Conservation (phyloP, 2,329 filamentous ascomycete species). For the Podosphaera xanthii region DNA sequence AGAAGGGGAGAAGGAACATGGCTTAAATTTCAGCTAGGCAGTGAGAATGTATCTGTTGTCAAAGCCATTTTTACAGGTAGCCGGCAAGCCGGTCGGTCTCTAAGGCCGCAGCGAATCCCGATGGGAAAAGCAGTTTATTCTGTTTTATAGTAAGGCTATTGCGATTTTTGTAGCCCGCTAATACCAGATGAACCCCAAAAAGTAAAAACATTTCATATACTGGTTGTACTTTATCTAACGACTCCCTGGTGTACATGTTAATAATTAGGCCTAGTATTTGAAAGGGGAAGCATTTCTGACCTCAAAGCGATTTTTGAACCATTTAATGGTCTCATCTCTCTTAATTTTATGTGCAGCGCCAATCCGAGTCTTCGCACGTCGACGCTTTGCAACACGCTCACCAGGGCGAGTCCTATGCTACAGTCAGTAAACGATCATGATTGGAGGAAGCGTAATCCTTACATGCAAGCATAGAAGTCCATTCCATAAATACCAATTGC, state of each 20-base stretch:
- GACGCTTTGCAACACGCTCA: constrained; percentile 90
- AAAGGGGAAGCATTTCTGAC: constrained; percentile 1
- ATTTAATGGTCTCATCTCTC: constrained; percentile 89
- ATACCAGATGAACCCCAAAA: constrained; percentile 7
- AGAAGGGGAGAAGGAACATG: too few species aligned
- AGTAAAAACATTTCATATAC: neutral
- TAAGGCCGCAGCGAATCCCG: constrained; percentile 43
- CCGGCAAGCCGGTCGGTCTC: constrained; percentile 55
- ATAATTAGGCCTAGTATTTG: neutral
- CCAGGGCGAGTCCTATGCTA: constrained; percentile 62
- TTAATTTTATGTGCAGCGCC: constrained; percentile 82
- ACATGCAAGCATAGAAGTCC: constrained; percentile 99
- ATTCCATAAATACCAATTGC: constrained; percentile 98
- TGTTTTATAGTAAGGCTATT: constrained; percentile 12
- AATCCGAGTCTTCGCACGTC: constrained; percentile 69
- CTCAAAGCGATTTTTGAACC: constrained; percentile 47
- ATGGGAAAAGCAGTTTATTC: constrained; percentile 24
- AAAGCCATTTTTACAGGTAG: constrained; percentile 19
- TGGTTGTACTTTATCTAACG: constrained; percentile 55
- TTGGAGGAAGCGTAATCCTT: constrained; percentile 14
- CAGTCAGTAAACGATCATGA: constrained; percentile 2
- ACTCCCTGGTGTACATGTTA: constrained; percentile 40
- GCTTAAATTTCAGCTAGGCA: too few species aligned
- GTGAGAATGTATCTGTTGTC: too few species aligned
- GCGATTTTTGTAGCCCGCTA: constrained; percentile 7